These are phyloP conservation scores for Penicillium flavigenum DNA, from an alignment of 495 filamentous ascomycete species.

Conservation along the genomic window DNA sequence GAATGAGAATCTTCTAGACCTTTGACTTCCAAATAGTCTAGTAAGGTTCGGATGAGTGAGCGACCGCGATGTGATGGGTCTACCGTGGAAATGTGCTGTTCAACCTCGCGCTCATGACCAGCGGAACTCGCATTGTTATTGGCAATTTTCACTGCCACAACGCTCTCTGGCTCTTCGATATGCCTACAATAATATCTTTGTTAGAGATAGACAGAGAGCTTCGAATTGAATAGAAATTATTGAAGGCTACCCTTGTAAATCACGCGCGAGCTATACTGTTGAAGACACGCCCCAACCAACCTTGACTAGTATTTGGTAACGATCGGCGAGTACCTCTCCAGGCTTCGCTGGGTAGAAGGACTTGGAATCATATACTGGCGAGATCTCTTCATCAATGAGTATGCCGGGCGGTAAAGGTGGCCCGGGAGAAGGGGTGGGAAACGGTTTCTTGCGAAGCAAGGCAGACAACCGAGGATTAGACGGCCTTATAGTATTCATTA, in stretches of 20 bases:
- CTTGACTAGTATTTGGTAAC: slow-evolving; percentile 44
- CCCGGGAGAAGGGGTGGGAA: slow-evolving; percentile 30
- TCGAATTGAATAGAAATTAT: slow-evolving; percentile 20
- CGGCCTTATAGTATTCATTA: slow-evolving; percentile 27
- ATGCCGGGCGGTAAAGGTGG: slow-evolving; percentile 29
- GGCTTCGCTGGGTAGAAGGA: slow-evolving; percentile 45
- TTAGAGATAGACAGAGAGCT: slow-evolving; percentile 26
- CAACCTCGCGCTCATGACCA: slow-evolving; percentile 40
- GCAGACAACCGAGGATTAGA: slow-evolving; percentile 25
- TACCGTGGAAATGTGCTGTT: slow-evolving; percentile 35
- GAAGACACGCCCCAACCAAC: slow-evolving; percentile 45
- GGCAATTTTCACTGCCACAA: slow-evolving; percentile 45
- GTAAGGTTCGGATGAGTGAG: slow-evolving; percentile 27
- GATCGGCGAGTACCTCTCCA: slow-evolving; percentile 41
- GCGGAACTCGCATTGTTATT: slow-evolving; percentile 33
- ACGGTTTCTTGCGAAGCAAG: slow-evolving; percentile 34
- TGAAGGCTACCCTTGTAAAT: slow-evolving; percentile 33
- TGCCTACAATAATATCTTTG: slow-evolving; percentile 28
- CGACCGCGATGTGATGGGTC: slow-evolving; percentile 37
- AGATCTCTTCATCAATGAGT: slow-evolving; percentile 39
- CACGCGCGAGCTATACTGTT: slow-evolving; percentile 44
- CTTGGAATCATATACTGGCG: slow-evolving; percentile 38
- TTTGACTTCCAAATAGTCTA: slow-evolving; percentile 33
- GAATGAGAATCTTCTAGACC: slow-evolving; percentile 29
- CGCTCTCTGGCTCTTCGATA: slow-evolving; percentile 34